Percentiles rank a stretch among this genome's conserved stretches.
Evolutionary conservation across 208 protist genomes (phyloP).

Genomic region (Leishmania aethiopica): DNA sequence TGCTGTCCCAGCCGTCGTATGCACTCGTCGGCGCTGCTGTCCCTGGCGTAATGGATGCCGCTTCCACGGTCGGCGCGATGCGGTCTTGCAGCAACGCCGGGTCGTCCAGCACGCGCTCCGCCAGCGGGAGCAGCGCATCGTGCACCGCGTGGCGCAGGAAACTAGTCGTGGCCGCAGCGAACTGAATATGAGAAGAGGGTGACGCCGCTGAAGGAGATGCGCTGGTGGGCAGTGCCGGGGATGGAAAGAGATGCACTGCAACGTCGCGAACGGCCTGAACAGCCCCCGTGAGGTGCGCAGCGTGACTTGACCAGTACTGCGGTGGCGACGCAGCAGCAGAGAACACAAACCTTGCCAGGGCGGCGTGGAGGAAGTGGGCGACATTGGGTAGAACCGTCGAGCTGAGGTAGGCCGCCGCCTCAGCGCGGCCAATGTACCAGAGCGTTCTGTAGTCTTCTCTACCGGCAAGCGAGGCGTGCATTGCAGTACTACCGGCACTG

Average conservation of each 20-base stretch:
- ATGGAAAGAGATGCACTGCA: not conserved
- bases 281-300: not conserved
- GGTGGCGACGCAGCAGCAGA: not conserved
- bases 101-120: slow-evolving; percentile 27
- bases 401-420: slow-evolving; percentile 5
- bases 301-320: not conserved
- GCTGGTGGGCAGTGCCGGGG: not conserved
- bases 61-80: not conserved
- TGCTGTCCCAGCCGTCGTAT: slow-evolving; percentile 12
- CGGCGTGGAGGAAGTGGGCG: not conserved
- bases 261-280: slow-evolving; percentile 2
- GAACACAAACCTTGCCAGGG: slow-evolving; percentile 4
- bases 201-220: not conserved
- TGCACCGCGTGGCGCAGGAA: slow-evolving; percentile 25
- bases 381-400: not conserved
- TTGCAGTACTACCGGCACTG: not conserved
- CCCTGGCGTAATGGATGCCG: not conserved
- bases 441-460: not conserved
- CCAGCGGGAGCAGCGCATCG: slow-evolving; percentile 21
- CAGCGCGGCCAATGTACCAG: slow-evolving; percentile 3
- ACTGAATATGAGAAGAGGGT: not conserved
- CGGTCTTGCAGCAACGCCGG: slow-evolving; percentile 3
- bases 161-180: not conserved
- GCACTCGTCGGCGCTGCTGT: not conserved
- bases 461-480: not conserved